Percentiles rank a stretch among this genome's conserved stretches.
Evolutionary conservation across 257 asterid genomes (phyloP).

Genomic region (Forsythia viridissima): DNA sequence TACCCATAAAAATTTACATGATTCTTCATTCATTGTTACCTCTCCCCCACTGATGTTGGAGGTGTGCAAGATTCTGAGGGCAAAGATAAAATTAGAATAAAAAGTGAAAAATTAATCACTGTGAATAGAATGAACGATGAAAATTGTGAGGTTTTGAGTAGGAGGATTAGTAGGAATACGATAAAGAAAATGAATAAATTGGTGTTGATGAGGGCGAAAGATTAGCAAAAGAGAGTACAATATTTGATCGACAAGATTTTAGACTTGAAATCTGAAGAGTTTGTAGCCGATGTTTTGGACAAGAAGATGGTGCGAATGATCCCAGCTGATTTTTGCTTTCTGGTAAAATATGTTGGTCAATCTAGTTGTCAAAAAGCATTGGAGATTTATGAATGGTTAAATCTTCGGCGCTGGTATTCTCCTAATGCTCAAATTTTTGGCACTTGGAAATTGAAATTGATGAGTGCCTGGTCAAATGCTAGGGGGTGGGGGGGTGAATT

Average conservation of each 20-base stretch:
- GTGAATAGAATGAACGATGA: constrained; percentile 28
- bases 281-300: constrained; percentile 93
- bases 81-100: constrained; percentile 27
- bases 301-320: constrained; percentile 93
- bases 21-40: constrained; percentile 19
- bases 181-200: constrained; percentile 88
- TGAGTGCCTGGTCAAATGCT: no score
- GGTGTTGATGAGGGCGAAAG: constrained; percentile 90
- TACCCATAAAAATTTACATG: constrained; percentile 25
- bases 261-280: constrained; percentile 66
- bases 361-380: constrained; percentile 87
- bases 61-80: constrained; percentile 19
- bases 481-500: no score
- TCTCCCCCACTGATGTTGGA: constrained; percentile 1
- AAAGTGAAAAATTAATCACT: constrained; percentile 23
- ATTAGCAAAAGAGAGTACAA: constrained; percentile 83
- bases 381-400: constrained; percentile 92
- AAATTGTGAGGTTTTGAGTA: constrained; percentile 51
- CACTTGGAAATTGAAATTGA: constrained; percentile 22
- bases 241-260: constrained; percentile 70
- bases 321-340: constrained; percentile 84
- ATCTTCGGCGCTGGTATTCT: constrained; percentile 79
- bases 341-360: constrained; percentile 85
- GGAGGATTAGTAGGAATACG: constrained; percentile 61
- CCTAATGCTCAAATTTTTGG: constrained; percentile 90